Evolutionary conservation across 306 rosid species (phyloP).

Genomic region (Pyrus pyrifolia): DNA sequence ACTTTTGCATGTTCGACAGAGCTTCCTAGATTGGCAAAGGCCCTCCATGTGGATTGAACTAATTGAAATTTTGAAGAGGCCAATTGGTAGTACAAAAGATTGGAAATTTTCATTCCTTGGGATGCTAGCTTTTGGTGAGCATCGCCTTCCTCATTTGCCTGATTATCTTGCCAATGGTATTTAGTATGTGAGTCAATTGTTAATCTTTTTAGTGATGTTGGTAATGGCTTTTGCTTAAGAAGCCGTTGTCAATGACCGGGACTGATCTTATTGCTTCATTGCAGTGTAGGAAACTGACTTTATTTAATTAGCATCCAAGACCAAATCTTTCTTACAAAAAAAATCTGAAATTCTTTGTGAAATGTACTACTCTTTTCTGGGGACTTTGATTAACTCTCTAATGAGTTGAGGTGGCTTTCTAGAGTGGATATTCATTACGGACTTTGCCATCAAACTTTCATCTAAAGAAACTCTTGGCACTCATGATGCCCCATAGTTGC

Average conservation of each 20-base stretch:
- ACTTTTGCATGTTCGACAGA: no score
- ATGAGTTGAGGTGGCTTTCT: conserved; percentile 27
- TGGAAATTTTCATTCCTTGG: conserved; percentile 42
- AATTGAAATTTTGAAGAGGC: neutral
- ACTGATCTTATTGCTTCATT: conserved; percentile 30
- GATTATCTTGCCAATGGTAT: conserved; percentile 70
- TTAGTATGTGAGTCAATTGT: conserved; percentile 43
- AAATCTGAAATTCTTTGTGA: no score
- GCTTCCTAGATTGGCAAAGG: no score
- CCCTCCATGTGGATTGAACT: neutral
- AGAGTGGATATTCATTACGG: conserved; percentile 21
- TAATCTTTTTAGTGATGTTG: conserved; percentile 1
- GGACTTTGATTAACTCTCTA: conserved; percentile 22
- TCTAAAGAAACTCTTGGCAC: conserved; percentile 21
- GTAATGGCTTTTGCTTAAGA: conserved; percentile 1
- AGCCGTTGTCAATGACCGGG: neutral
- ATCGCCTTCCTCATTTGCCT: conserved; percentile 89
- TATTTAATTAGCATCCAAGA: no score
- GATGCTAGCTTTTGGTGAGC: conserved; percentile 93
- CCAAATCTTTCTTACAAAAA: no score
- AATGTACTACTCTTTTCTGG: no score
- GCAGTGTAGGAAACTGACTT: conserved; percentile 55
- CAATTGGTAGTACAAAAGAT: neutral
- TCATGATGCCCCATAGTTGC: conserved; percentile 18
- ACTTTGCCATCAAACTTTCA: conserved; percentile 25